phyloP scores from a whole-genome alignment of 495 filamentous ascomycete genomes.

The Oidiodendron maius region DNA sequence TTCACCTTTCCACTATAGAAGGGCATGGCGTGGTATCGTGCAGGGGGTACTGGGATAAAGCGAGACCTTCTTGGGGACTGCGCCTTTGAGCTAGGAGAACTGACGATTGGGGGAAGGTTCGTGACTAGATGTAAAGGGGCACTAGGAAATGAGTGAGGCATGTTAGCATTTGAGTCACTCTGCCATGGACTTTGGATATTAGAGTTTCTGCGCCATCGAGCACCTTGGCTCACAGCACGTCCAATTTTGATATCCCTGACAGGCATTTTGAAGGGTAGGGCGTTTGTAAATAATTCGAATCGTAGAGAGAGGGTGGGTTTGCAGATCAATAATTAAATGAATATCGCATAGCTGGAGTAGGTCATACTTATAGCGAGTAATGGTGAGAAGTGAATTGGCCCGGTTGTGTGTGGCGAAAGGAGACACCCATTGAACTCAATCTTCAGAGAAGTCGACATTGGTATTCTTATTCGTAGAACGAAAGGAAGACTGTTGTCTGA shows the following conservation, averaged over 20 bases:
- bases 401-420: neutral
- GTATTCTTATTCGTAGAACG: neutral
- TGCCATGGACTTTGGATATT: conserved; percentile 2
- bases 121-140: neutral
- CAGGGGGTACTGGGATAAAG: conserved; percentile 10
- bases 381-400: neutral
- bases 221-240: conserved; percentile 1
- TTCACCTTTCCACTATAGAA: conserved; percentile 75
- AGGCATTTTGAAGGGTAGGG: conserved; percentile 8
- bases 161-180: conserved; percentile 11
- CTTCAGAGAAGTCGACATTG: neutral
- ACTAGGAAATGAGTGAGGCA: conserved; percentile 21
- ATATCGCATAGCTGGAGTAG: neutral
- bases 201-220: neutral
- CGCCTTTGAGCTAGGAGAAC: neutral
- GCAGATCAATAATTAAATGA: neutral
- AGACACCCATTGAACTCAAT: neutral
- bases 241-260: conserved; percentile 16
- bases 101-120: conserved; percentile 1
- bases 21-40: conserved; percentile 12
- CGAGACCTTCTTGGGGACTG: neutral
- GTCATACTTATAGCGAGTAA: neutral
- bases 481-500: neutral
- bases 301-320: neutral
- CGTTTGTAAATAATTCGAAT: neutral